These are phyloP conservation scores for Salicornia ramosissima DNA, from an alignment of 148 eudicot species.

Conservation along the genomic window DNA sequence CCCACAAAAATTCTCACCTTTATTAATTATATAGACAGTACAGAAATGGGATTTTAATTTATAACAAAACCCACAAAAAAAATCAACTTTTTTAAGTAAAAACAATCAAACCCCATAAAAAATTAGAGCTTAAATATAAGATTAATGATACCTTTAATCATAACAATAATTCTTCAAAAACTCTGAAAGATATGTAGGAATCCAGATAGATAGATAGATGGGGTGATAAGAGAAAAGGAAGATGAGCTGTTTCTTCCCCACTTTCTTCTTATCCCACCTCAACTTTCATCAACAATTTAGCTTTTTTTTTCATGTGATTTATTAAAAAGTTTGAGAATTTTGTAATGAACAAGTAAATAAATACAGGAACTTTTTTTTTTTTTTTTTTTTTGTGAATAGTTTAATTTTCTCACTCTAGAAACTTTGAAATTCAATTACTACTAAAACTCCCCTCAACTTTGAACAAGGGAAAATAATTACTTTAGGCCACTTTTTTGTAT, in stretches of 20 bases:
- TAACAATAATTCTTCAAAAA: conserved; percentile 18
- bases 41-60: not conserved
- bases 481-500: conserved; percentile 25
- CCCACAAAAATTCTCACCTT: conserved; percentile 31
- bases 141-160: conserved; percentile 4
- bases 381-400: too few species aligned
- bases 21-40: conserved; percentile 4
- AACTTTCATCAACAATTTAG: conserved; percentile 24
- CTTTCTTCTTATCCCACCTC: conserved; percentile 33
- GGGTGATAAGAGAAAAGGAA: conserved; percentile 16
- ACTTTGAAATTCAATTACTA: conserved; percentile 24
- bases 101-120: conserved; percentile 10
- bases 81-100: too few species aligned
- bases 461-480: conserved; percentile 13
- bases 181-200: conserved; percentile 4
- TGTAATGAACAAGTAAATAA: not conserved
- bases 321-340: conserved; percentile 14
- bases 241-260: conserved; percentile 20
- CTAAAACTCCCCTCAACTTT: conserved; percentile 14
- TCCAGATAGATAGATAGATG: conserved; percentile 23
- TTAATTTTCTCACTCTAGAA: conserved; percentile 30
- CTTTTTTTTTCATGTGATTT: conserved; percentile 41
- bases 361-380: not conserved
- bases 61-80: too few species aligned
- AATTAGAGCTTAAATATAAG: conserved; percentile 24